Evolutionary conservation across 2,329 filamentous ascomycete species (phyloP), one percentile per base, ranked within the genome.

Genomic region (Cadophora malorum): DNA sequence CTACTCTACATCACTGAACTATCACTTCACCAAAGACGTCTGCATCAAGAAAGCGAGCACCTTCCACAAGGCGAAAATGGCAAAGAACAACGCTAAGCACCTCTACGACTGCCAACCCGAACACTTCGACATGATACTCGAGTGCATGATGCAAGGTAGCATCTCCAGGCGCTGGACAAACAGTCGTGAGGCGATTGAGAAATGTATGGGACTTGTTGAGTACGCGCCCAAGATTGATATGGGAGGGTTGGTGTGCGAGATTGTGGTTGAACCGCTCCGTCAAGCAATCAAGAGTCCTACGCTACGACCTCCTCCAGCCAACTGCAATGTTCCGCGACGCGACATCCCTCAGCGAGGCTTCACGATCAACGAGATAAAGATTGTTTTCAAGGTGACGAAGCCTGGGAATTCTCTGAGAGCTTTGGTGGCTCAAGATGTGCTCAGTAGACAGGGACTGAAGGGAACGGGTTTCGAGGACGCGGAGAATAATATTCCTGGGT

Each of bases 121-220:
- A 21, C 56, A 59, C 0, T 59, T 59, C 35, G 56, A 59, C 21
- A 59, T 59, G 56, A 6, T 59, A 21, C 56, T 59, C 56, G 56
- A 59, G 56, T 59, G 56, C 7, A 59, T 59, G 56, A 41, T 59
- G n/a, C 56, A 59, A 38, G 56, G 56, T 14, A 21, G 35, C 10
- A 59, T 59, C n/a, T 59, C 56, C 10, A 59, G 25, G 56, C 56
- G 33, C 19, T 45, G 56, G 56, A 45, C 33, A 21, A 59, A 59
- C 12, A 41, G 35, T 9, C 33, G 35, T 16, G 56, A 59, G 21
- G 56, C 56, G 2, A 59, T 59, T 5, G 35, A 59, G 35, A 38
- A 59, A 2, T 59, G 56, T 19, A 41, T 59, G 21, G 56, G 14
- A 5, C 56, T 59, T 25, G n/a, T 59, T 1, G 35, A 59, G 4